Base-by-base conservation (phyloP, 2,329 filamentous ascomycete species). In the Alternaria hordeiaustralica region DNA sequence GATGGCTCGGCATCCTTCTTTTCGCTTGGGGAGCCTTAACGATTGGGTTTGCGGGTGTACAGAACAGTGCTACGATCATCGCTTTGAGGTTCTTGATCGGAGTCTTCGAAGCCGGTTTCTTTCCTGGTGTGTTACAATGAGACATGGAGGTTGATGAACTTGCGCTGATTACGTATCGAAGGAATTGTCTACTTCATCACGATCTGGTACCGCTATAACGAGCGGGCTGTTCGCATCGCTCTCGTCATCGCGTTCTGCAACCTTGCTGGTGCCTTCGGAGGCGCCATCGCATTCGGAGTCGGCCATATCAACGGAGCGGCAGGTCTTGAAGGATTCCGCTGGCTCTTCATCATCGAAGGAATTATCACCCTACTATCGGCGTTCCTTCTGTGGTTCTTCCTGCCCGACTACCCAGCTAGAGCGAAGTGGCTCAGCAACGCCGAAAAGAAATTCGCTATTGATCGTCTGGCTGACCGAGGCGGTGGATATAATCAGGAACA, bases 201-300 rank as follows among this genome's bases (percentile, higher is more conserved):
- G 9, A 86, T 87, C 68, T 86, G 86, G 80, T 88, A 87, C 69
- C 83, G 84, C 23, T 80, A 82, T 6, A 82, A 85, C 6, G 87
- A 89, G 72, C 81, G 86, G 28, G 85, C 84, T 3, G 84, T 87
- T 72, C 86, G 88, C 8, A 85, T 91, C 71, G 84, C 86, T 0
- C 79, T 6, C 25, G 36, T 59, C 13, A 54, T 59, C 5, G 56
- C 56, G 12, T 58, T 58, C 15, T 59, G 56, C 36, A 87, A 87
- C 73, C 84, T 84, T 65, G 85, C 80, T 60, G 84, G 83, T 5
- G 84, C 84, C 1, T 87, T 87, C 68, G 85, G 85, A 7, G 86
- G 85, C 4, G 82, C 85, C 9, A 82, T 82, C 71, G 87, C 87
- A 3, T 88, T 85, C 62, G 85, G 79, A 0, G 78, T 83, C 1